Conservation (phyloP, 2,329 filamentous ascomycete species). For the Chaetomium strumarium region DNA sequence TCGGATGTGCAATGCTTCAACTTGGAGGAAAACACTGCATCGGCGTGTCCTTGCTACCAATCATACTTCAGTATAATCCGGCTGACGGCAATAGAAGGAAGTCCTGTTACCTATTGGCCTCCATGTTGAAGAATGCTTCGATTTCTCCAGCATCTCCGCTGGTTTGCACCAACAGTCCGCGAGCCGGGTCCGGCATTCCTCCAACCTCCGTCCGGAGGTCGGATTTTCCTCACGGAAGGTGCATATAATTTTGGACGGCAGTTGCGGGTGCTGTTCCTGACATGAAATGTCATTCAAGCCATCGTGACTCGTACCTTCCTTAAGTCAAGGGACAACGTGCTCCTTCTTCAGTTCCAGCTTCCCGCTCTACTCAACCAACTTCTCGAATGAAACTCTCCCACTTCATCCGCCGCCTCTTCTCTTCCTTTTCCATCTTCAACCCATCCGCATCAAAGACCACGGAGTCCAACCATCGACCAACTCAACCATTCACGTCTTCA, state of each 20-base stretch:
- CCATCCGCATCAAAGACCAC: slow-evolving; percentile 13
- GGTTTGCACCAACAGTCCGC: slow-evolving; percentile 20
- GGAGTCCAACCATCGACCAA: slow-evolving; percentile 7
- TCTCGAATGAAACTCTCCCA: slow-evolving; percentile 19
- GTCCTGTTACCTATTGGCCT: no score
- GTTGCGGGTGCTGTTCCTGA: neutral
- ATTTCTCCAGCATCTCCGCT: neutral
- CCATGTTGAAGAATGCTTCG: neutral
- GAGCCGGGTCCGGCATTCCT: slow-evolving; percentile 24
- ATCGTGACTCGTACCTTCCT: neutral
- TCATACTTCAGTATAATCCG: no score
- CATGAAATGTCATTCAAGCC: neutral
- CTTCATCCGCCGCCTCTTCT: slow-evolving; percentile 22
- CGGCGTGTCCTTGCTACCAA: no score
- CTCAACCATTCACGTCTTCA: slow-evolving; percentile 10
- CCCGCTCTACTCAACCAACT: neutral
- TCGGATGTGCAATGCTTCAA: no score
- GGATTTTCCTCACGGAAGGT: neutral
- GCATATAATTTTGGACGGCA: neutral
- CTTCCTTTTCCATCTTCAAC: slow-evolving; percentile 15
- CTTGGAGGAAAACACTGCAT: no score
- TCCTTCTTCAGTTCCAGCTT: neutral
- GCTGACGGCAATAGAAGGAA: no score
- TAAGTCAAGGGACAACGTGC: neutral
- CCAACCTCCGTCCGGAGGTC: slow-evolving; percentile 27